Base-by-base conservation (phyloP, 176 grass and related monocot species). In the Ananas comosus region DNA sequence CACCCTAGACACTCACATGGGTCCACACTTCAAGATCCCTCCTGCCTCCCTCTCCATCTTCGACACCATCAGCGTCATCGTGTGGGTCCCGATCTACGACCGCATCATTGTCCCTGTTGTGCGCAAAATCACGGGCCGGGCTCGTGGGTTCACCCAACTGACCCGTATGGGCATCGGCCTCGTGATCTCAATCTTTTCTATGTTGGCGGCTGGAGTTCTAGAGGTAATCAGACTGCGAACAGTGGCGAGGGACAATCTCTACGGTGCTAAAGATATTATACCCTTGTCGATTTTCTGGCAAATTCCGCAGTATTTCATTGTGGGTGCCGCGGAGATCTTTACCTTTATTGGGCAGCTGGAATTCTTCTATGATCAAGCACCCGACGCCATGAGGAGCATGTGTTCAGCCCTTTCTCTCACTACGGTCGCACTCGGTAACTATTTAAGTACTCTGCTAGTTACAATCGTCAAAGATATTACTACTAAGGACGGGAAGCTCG, bases 301-400 rank as follows among this genome's bases (percentile, higher is more conserved):
- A 80, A 57, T 96, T 7, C 91, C 91, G 19, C 87, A 96, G 69
- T 96, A 96, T 78, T 90, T 85, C 79, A 84, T 91, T 64, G 79
- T 91, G 23, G 91, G 91, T 13, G 81, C 79, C 2, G 81, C 91
- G 11, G 91, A 96, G 80, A 21, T 96, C 12, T 96, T 96, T 79
- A 88, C 82, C 47, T 91, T 90, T 76, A 67, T 89, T 0, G 90
- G 91, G 0, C 87, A 96, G 85, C 83, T 96, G 22, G 91, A 96
- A 67, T 96, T 96, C 73, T 96, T 96, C 87, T 96, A 96, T 69
- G 91, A 96, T 77, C 91, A 96, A 79, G 91, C 91, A 50, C 91
- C 87, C 1, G 87, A 96, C 69, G 91, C 81, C 66, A 90, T 96
- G 91, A 54, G 87, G 27, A 96, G 87, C 83, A 82, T 87, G 73